These are phyloP conservation scores for Xenoacremonium recifei DNA, from an alignment of 2,329 filamentous ascomycete species.

Conservation along the genomic window DNA sequence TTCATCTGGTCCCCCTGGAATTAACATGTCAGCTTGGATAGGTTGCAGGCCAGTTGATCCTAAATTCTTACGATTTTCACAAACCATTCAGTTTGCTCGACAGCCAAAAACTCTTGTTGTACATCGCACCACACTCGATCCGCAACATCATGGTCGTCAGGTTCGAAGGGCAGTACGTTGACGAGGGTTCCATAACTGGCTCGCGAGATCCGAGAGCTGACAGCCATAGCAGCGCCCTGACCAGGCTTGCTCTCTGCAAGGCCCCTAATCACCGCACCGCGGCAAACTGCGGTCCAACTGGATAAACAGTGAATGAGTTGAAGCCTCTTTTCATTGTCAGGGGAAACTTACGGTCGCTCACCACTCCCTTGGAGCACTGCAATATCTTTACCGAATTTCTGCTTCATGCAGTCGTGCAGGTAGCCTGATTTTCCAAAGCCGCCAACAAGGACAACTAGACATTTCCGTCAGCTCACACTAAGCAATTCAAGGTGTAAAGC, in stretches of 20 bases:
- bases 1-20: too few relatives aligned
- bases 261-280: constrained; percentile 32
- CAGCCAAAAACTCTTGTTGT: constrained; percentile 12
- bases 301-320: background rate
- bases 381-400: constrained; percentile 1
- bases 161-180: constrained; percentile 14
- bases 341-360: constrained; percentile 30
- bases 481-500: background rate
- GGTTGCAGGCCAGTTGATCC: too few relatives aligned
- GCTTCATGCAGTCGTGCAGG: constrained; percentile 24
- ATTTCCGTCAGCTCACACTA: too few relatives aligned
- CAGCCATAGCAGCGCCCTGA: constrained; percentile 9
- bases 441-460: constrained; percentile 35
- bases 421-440: constrained; percentile 37
- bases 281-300: constrained; percentile 36
- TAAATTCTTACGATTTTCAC: constrained; percentile 18
- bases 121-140: constrained; percentile 20
- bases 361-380: constrained; percentile 32
- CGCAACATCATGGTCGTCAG: constrained; percentile 5
- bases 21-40: too few relatives aligned
- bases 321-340: background rate
- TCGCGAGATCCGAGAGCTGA: constrained; percentile 28
- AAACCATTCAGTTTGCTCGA: constrained; percentile 31
- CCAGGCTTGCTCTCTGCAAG: constrained; percentile 7
- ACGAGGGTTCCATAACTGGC: constrained; percentile 26